These are phyloP conservation scores for Paecilomyces niveus DNA, from an alignment of 2,329 filamentous ascomycete genomes.

Conservation along the genomic window DNA sequence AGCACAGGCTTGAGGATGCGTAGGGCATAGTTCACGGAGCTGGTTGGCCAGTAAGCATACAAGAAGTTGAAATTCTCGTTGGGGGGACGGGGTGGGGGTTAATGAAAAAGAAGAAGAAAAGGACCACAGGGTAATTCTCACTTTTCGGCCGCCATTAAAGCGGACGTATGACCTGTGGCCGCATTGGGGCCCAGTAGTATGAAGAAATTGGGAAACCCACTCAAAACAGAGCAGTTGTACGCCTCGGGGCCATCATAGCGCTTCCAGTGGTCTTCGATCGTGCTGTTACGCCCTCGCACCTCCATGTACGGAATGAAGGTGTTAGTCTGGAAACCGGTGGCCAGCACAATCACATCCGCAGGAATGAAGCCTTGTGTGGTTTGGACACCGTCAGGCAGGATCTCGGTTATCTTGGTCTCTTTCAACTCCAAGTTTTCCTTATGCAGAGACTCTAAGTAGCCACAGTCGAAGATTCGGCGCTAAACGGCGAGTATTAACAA, in stretches of 20 bases:
- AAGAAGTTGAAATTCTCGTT: no score
- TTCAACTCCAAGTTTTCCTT: conserved; percentile 49
- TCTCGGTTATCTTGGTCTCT: conserved; percentile 42
- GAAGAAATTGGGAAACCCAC: conserved; percentile 60
- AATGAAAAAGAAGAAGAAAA: no score
- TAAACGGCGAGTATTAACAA: no score
- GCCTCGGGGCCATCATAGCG: conserved; percentile 54
- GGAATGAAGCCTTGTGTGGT: conserved; percentile 38
- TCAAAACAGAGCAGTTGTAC: conserved; percentile 53
- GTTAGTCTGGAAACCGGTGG: conserved; percentile 55
- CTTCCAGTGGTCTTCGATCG: conserved; percentile 50
- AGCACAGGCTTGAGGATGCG: conserved; percentile 52
- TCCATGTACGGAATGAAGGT: conserved; percentile 48
- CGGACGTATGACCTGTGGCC: conserved; percentile 54
- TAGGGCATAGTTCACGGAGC: conserved; percentile 51
- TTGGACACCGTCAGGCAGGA: conserved; percentile 44
- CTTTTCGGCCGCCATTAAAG: conserved; percentile 56
- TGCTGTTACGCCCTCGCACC: conserved; percentile 45
- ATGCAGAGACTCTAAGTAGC: conserved; percentile 49
- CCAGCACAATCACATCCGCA: conserved; percentile 55
- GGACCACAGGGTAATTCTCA: not conserved
- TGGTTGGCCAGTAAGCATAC: not conserved
- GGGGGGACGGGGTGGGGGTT: no score
- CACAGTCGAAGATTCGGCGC: conserved; percentile 54
- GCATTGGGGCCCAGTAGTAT: conserved; percentile 58